Evolutionary conservation across 768 basidiomycete genomes (phyloP).

Genomic region (Daedaleopsis nitida): DNA sequence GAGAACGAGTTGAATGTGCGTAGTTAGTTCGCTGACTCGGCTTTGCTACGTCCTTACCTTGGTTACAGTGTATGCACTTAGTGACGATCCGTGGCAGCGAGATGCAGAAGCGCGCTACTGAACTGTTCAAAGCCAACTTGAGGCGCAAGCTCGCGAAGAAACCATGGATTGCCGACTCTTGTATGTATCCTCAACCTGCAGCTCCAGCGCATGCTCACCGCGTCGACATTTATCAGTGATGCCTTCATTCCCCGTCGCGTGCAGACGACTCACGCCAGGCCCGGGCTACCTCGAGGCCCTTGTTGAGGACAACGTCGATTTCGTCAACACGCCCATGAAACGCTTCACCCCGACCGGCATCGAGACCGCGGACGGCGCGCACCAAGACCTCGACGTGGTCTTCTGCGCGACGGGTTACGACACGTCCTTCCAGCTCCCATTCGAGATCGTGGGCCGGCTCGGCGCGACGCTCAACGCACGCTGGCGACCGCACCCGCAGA

Average conservation of each 20-base stretch:
- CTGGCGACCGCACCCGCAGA: constrained; percentile 54
- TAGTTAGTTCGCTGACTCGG: background rate
- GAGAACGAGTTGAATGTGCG: constrained; percentile 54
- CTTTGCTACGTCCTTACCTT: too few species aligned
- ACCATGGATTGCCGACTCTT: constrained; percentile 60
- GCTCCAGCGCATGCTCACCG: background rate
- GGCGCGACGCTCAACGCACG: constrained; percentile 53
- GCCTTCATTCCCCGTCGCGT: constrained; percentile 58
- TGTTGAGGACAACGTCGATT: constrained; percentile 63
- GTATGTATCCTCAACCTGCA: constrained; percentile 31
- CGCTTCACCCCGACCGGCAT: constrained; percentile 56
- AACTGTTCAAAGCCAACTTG: constrained; percentile 49
- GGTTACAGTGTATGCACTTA: constrained; percentile 35
- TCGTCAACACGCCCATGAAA: constrained; percentile 53
- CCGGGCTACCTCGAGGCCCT: constrained; percentile 70
- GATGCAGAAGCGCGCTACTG: constrained; percentile 38
- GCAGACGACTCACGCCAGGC: constrained; percentile 67
- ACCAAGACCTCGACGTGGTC: constrained; percentile 58
- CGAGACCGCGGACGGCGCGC: constrained; percentile 54
- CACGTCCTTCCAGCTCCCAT: constrained; percentile 48
- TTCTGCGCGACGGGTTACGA: constrained; percentile 70
- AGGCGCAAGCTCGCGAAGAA: constrained; percentile 51
- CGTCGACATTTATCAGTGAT: background rate
- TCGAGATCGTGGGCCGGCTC: constrained; percentile 55
- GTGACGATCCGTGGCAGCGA: constrained; percentile 43